Evolutionary conservation across 163 green algal genomes (phyloP).

Genomic region (Volvox carteri): DNA sequence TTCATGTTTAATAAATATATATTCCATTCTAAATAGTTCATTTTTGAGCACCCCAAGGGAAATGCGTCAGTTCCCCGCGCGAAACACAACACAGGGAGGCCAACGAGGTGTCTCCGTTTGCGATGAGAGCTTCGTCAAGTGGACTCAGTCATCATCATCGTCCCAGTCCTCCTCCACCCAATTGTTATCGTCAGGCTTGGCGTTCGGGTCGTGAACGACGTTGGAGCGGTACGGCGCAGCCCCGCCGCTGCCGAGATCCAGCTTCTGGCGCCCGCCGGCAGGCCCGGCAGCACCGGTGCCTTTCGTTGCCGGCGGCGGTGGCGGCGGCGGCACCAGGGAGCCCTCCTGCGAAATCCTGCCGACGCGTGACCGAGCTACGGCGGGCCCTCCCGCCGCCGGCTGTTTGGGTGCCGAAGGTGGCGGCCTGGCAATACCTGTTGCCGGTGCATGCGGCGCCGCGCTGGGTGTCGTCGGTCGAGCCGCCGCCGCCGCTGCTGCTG

Average conservation of each 20-base stretch:
- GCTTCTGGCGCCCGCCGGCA: not conserved
- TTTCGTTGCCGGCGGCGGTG: not conserved
- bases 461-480: not conserved
- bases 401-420: not conserved
- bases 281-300: not conserved
- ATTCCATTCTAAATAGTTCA: too few species aligned
- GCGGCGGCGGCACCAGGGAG: not conserved
- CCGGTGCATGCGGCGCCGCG: not conserved
- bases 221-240: not conserved
- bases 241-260: not conserved
- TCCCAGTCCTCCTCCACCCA: conserved; percentile 55
- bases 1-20: too few species aligned
- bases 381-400: not conserved
- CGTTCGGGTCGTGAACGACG: conserved; percentile 38
- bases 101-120: too few species aligned
- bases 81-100: too few species aligned
- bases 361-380: not conserved
- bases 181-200: not conserved
- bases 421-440: not conserved
- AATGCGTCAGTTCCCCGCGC: too few species aligned
- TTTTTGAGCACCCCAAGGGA: too few species aligned
- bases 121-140: too few species aligned
- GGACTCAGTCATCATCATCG: conserved; percentile 32
- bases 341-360: not conserved
- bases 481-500: not conserved